These are phyloP conservation scores for Butyriboletus loyo DNA, from an alignment of 768 basidiomycete genomes.

Conservation along the genomic window DNA sequence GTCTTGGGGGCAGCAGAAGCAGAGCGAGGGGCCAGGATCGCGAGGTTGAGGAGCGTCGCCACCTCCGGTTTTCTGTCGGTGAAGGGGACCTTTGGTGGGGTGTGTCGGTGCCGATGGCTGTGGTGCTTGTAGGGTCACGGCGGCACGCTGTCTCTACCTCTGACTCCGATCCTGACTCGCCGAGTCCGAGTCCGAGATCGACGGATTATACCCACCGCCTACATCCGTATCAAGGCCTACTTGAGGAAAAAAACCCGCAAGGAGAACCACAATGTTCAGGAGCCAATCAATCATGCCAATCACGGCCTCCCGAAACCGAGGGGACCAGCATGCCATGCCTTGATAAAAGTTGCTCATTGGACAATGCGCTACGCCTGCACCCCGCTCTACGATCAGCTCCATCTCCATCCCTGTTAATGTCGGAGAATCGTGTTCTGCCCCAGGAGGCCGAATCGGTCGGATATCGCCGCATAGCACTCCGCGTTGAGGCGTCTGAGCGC, in stretches of 20 bases:
- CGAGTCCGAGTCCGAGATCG: slow-evolving; percentile 10
- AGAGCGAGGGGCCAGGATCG: slow-evolving; percentile 79
- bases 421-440: slow-evolving; percentile 78
- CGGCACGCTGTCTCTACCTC: not conserved
- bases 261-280: not conserved
- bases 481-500: slow-evolving; percentile 67
- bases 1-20: too few relatives aligned
- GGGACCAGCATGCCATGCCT: slow-evolving; percentile 44
- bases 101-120: not conserved
- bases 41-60: slow-evolving; percentile 76
- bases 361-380: slow-evolving; percentile 85
- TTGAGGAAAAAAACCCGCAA: slow-evolving; percentile 35
- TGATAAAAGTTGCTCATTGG: slow-evolving; percentile 95
- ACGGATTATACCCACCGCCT: too few relatives aligned
- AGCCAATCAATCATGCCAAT: not conserved
- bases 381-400: slow-evolving; percentile 55
- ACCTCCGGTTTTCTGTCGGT: slow-evolving; percentile 60
- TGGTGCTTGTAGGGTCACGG: too few relatives aligned
- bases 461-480: too few relatives aligned
- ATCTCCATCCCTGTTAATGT: slow-evolving; percentile 75
- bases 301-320: not conserved
- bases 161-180: too few relatives aligned
- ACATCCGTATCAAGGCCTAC: slow-evolving; percentile 91
- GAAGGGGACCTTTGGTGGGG: slow-evolving; percentile 29
- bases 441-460: slow-evolving; percentile 63